These are phyloP conservation scores for Grigorovia transvaalensis DNA, from an alignment of 805 yeast species.

Conservation along the genomic window DNA sequence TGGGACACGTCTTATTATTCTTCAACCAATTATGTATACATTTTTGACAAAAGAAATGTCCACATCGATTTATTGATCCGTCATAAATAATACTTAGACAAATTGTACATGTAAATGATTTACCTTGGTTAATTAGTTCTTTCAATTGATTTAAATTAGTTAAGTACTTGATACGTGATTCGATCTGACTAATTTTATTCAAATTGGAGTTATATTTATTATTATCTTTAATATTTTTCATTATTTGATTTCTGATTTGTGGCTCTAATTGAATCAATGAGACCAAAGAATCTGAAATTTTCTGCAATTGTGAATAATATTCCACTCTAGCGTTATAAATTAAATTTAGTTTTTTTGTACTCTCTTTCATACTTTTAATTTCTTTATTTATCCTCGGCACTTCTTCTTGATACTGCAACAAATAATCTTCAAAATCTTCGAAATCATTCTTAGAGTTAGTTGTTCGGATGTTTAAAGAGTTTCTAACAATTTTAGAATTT, in stretches of 20 bases:
- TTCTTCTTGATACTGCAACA: conserved; percentile 16
- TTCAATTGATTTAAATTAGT: conserved; percentile 30
- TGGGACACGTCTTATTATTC: conserved; percentile 56
- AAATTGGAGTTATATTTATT: conserved; percentile 14
- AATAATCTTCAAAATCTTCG: conserved; percentile 17
- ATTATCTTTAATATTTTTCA: conserved; percentile 17
- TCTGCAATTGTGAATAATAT: conserved; percentile 78
- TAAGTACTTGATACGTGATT: conserved; percentile 40
- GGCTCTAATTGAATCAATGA: conserved; percentile 31
- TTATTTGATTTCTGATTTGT: conserved; percentile 8
- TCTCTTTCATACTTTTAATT: conserved; percentile 28
- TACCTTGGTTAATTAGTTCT: conserved; percentile 22
- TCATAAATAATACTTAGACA: conserved; percentile 60
- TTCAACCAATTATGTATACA: conserved; percentile 71
- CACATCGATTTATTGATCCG: conserved; percentile 83
- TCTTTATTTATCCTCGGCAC: conserved; percentile 16
- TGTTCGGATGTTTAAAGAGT: conserved; percentile 1
- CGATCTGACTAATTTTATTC: conserved; percentile 21
- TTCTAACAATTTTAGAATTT: conserved; percentile 17
- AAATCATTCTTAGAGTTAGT: neutral
- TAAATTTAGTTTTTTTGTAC: conserved; percentile 43
- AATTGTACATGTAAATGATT: conserved; percentile 51
- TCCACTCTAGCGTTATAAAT: conserved; percentile 72
- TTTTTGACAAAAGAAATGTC: conserved; percentile 79
- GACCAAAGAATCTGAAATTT: conserved; percentile 71